A percentile compares a stretch with the other conserved stretches of the same genome.
Conservation (phyloP, 1,284 basidiomycete species). For the Puccinia polysora region DNA sequence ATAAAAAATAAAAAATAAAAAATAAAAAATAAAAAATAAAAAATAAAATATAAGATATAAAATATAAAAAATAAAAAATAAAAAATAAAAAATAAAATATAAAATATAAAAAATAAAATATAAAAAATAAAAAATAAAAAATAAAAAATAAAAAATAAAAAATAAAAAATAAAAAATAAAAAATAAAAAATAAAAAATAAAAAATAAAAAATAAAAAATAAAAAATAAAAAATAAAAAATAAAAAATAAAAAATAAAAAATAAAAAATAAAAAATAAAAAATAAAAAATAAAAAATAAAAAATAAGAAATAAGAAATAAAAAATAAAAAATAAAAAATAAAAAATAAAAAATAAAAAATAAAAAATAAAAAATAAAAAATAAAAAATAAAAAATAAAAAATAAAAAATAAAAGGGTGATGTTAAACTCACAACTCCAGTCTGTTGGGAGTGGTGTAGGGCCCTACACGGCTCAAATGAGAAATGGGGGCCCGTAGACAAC, state of each 20-base stretch:
- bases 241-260: not conserved
- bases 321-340: not conserved
- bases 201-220: conserved; percentile 6
- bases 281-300: not conserved
- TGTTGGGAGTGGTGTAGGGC: too few species aligned
- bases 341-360: not conserved
- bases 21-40: not conserved
- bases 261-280: not conserved
- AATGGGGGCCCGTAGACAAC: too few species aligned
- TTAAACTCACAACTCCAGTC: too few species aligned
- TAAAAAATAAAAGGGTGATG: not conserved
- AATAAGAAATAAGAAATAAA: too few species aligned
- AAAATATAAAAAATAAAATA: not conserved
- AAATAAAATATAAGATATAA: not conserved
- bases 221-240: not conserved
- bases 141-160: not conserved
- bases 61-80: not conserved
- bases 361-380: not conserved
- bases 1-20: not conserved
- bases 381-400: not conserved
- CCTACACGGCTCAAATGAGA: too few species aligned
- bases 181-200: not conserved
- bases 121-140: not conserved
- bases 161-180: not conserved
- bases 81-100: not conserved